Conservation (phyloP, 2,329 filamentous ascomycete genomes). For the Microcera coccophila region DNA sequence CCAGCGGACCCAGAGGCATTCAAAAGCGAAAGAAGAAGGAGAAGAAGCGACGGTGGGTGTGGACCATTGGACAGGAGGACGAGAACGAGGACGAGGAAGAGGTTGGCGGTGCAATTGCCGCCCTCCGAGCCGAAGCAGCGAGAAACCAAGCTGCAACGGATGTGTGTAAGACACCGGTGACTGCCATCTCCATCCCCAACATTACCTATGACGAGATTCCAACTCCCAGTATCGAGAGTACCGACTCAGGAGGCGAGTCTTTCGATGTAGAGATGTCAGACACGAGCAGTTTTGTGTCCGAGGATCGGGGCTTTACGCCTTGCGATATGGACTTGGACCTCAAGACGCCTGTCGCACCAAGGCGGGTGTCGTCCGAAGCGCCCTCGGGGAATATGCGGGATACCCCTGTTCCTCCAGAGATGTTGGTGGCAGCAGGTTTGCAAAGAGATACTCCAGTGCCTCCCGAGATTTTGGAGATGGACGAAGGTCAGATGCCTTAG, state of each 20-base stretch:
- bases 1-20: constrained; percentile 43
- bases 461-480: constrained; percentile 12
- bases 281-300: constrained; percentile 37
- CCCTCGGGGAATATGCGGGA: constrained; percentile 1
- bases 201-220: constrained; percentile 30
- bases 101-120: constrained; percentile 41
- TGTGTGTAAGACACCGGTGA: constrained; percentile 20
- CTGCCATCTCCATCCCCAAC: constrained; percentile 12
- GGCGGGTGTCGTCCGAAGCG: neutral
- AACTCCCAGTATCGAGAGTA: constrained; percentile 41
- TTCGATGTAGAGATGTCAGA: constrained; percentile 52
- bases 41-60: constrained; percentile 62
- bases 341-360: constrained; percentile 38
- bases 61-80: constrained; percentile 58
- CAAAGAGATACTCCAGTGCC: constrained; percentile 20
- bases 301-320: constrained; percentile 28
- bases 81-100: constrained; percentile 40
- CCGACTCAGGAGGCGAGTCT: constrained; percentile 27
- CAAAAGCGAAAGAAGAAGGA: constrained; percentile 54
- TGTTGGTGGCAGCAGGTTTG: constrained; percentile 45
- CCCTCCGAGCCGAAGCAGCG: constrained; percentile 34
- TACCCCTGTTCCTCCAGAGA: constrained; percentile 14
- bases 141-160: constrained; percentile 7
- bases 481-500: no score
- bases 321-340: constrained; percentile 35